Conservation (phyloP, 305 asterid genomes). For the Ruellia speciosa region DNA sequence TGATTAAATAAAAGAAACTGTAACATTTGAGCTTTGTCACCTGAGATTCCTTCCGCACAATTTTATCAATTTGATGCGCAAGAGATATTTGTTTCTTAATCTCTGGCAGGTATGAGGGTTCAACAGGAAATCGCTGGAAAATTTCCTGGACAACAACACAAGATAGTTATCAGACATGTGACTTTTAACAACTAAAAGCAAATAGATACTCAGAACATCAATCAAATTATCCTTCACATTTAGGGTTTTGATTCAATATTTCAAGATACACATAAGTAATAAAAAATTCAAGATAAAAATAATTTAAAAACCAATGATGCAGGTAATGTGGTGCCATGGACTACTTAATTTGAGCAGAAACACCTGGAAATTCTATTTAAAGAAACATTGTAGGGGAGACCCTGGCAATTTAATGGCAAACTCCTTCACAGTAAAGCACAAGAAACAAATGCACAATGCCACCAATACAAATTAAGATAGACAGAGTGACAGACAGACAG, state of each 20-base stretch:
- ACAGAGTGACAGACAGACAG: too few relatives aligned
- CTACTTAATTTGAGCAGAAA: too few relatives aligned
- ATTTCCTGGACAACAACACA: constrained; percentile 56
- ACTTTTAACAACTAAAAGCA: constrained; percentile 13
- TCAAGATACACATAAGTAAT: too few relatives aligned
- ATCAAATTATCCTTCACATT: background rate
- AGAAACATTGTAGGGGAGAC: too few relatives aligned
- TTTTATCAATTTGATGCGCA: constrained; percentile 90
- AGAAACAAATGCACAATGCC: background rate
- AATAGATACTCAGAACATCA: background rate
- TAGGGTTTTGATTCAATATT: too few relatives aligned
- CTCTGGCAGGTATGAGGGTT: constrained; percentile 72
- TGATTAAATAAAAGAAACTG: background rate
- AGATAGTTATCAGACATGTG: constrained; percentile 10
- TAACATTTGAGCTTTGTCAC: constrained; percentile 4
- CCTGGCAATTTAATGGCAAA: background rate
- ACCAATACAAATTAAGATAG: background rate
- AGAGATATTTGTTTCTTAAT: constrained; percentile 78
- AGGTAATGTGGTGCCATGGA: background rate
- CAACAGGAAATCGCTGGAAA: constrained; percentile 82
- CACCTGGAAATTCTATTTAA: too few relatives aligned
- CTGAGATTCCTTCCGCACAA: constrained; percentile 33
- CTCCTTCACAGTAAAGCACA: background rate
- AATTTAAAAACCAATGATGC: background rate
- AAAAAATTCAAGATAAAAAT: background rate